Evolutionary conservation across 495 filamentous ascomycete species (phyloP).

Genomic region (Terfezia boudieri): DNA sequence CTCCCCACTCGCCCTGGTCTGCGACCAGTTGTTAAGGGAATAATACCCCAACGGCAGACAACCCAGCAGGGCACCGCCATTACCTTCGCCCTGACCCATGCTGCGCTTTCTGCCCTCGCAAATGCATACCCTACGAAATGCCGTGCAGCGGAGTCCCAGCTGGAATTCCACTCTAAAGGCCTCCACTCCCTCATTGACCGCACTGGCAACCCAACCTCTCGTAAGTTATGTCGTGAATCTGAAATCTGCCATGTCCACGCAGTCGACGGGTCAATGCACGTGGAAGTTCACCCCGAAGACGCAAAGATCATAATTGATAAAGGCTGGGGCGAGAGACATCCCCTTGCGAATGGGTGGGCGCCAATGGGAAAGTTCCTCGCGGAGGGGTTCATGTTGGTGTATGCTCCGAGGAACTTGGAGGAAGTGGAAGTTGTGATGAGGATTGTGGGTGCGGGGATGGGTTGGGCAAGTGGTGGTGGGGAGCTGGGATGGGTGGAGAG

Average conservation of each 20-base stretch:
- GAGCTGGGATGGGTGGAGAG: slow-evolving; percentile 67
- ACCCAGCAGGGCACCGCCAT: slow-evolving; percentile 34
- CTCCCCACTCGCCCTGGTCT: slow-evolving; percentile 37
- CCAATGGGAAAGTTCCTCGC: slow-evolving; percentile 32
- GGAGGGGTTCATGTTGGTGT: slow-evolving; percentile 54
- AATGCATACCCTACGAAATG: neutral
- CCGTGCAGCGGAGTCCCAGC: too few relatives aligned
- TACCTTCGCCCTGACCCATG: slow-evolving; percentile 30
- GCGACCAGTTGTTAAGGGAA: slow-evolving; percentile 44
- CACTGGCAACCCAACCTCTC: too few relatives aligned
- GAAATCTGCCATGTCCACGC: slow-evolving; percentile 68
- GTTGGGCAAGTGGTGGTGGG: slow-evolving; percentile 60
- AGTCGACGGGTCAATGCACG: slow-evolving; percentile 51
- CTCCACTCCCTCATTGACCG: too few relatives aligned
- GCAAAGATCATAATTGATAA: slow-evolving; percentile 51
- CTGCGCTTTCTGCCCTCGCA: slow-evolving; percentile 29
- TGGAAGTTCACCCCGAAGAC: slow-evolving; percentile 57
- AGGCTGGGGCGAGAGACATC: slow-evolving; percentile 82
- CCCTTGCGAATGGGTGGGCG: slow-evolving; percentile 28
- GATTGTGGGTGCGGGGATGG: slow-evolving; percentile 49
- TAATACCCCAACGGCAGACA: slow-evolving; percentile 59
- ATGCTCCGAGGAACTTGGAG: slow-evolving; percentile 48
- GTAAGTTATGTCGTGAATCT: slow-evolving; percentile 31
- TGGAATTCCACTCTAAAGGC: too few relatives aligned
- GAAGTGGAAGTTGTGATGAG: slow-evolving; percentile 45